phyloP scores from a whole-genome alignment of 2,329 filamentous ascomycete genomes.

The Ophiostoma ips region DNA sequence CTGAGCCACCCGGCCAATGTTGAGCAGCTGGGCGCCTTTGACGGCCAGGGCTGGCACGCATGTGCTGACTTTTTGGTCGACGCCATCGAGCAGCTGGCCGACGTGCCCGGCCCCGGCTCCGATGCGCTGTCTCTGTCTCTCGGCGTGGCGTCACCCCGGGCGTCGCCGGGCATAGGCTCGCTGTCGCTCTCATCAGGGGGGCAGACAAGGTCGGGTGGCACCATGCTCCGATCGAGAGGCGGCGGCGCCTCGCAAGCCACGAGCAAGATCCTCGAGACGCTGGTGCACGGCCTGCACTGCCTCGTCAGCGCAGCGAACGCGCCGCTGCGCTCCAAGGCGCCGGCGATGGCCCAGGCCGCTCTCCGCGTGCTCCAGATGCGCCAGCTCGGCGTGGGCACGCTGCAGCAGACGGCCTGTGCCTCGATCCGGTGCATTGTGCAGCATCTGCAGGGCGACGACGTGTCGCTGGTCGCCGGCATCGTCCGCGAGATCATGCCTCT shows the following conservation, averaged over 20 bases:
- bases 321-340: constrained; percentile 43
- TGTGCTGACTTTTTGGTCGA: constrained; percentile 59
- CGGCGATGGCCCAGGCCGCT: constrained; percentile 40
- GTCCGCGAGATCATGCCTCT: constrained; percentile 52
- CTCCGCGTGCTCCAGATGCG: constrained; percentile 48
- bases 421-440: constrained; percentile 59
- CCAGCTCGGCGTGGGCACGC: constrained; percentile 42
- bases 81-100: constrained; percentile 40
- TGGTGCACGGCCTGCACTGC: constrained; percentile 51
- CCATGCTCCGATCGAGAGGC: constrained; percentile 14
- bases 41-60: constrained; percentile 49
- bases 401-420: constrained; percentile 61
- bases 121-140: constrained; percentile 17
- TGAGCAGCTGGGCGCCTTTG: constrained; percentile 54
- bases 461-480: constrained; percentile 44
- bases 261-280: constrained; percentile 31
- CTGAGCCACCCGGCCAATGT: constrained; percentile 63
- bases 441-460: constrained; percentile 53
- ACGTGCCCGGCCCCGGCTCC: constrained; percentile 23
- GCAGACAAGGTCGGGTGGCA: constrained; percentile 20
- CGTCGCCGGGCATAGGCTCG: constrained; percentile 32
- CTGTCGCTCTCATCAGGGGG: constrained; percentile 19
- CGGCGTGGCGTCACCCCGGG: constrained; percentile 19
- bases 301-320: constrained; percentile 54
- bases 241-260: constrained; percentile 18